Percentiles rank a stretch among this genome's conserved stretches.
Evolutionary conservation across 352 stramenopile species (phyloP).

Genomic region (Phytophthora podocarpi): DNA sequence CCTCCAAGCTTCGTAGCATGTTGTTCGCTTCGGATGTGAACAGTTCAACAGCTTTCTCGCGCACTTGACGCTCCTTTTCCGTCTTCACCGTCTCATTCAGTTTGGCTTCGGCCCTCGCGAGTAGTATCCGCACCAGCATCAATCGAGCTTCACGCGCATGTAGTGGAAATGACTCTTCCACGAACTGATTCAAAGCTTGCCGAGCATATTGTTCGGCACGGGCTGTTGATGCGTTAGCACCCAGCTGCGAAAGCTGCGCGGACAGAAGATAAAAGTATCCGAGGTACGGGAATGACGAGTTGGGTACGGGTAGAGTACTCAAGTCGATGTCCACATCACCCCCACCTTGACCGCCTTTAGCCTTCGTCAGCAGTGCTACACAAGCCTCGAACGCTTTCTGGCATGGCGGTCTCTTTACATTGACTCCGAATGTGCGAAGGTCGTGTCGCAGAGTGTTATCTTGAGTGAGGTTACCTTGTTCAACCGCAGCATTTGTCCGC

Average conservation of each 20-base stretch:
- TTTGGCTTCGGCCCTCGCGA: constrained; percentile 24
- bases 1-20: constrained; percentile 1
- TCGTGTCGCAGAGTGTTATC: constrained; percentile 28
- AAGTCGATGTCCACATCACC: constrained; percentile 26
- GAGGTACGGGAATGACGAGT: constrained; percentile 36
- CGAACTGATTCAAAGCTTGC: constrained; percentile 23
- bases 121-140: constrained; percentile 33
- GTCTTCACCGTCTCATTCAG: constrained; percentile 17
- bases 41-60: constrained; percentile 4
- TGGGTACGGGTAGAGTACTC: constrained; percentile 31
- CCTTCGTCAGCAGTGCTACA: constrained; percentile 35
- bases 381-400: constrained; percentile 44
- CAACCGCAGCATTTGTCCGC: constrained; percentile 19
- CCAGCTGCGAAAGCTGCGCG: constrained; percentile 26
- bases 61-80: constrained; percentile 15
- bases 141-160: constrained; percentile 27
- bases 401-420: constrained; percentile 32
- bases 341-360: constrained; percentile 23
- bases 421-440: constrained; percentile 23
- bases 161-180: constrained; percentile 5
- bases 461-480: constrained; percentile 12
- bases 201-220: constrained; percentile 17
- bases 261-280: constrained; percentile 39
- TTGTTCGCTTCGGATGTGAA: neutral
- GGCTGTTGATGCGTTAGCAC: neutral